phyloP scores from a whole-genome alignment of 257 asterid species.

The Orobanche coerulescens region DNA sequence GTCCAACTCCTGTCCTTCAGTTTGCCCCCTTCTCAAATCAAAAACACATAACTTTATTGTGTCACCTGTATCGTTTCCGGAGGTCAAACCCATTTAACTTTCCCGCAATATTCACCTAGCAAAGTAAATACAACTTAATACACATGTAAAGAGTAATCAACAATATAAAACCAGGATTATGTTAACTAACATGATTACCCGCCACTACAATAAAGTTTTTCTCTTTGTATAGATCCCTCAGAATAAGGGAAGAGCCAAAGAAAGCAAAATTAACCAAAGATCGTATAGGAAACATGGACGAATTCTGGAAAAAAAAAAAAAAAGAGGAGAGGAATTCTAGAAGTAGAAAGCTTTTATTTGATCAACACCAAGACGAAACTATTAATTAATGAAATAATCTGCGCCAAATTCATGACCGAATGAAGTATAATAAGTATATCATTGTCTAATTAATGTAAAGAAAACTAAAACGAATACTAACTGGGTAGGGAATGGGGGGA shows the following conservation, averaged over 20 bases:
- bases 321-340: not conserved
- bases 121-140: slow-evolving; percentile 11
- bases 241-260: not conserved
- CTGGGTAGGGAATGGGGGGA: not conserved
- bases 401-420: not conserved
- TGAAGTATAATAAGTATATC: not conserved
- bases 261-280: not conserved
- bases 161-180: not conserved
- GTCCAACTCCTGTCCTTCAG: slow-evolving; percentile 94
- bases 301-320: too few species aligned
- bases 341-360: not conserved
- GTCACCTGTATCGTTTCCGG: slow-evolving; percentile 52
- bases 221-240: not conserved
- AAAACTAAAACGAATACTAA: not conserved
- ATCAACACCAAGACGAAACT: not conserved
- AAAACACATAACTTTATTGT: slow-evolving; percentile 70
- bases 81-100: slow-evolving; percentile 48
- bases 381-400: not conserved
- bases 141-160: not conserved
- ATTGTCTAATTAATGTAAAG: not conserved
- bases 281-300: too few species aligned
- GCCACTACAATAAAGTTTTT: not conserved
- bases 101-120: slow-evolving; percentile 18
- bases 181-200: not conserved
- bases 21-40: slow-evolving; percentile 95